Conservation (phyloP, 2,329 filamentous ascomycete genomes). For the Epichloe uncinata region DNA sequence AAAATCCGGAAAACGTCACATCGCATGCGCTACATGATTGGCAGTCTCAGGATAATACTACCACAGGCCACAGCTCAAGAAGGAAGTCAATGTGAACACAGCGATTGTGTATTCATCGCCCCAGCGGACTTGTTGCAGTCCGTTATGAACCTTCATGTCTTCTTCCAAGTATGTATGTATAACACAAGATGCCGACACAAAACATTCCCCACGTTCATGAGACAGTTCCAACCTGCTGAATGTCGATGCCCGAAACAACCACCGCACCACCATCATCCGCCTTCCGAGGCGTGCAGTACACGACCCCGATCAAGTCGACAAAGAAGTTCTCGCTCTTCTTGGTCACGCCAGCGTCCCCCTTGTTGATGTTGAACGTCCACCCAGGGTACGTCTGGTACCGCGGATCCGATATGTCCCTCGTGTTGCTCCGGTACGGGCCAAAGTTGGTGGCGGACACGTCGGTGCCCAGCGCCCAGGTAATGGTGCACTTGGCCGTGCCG, state of each 20-base stretch:
- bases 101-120: too few relatives aligned
- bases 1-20: too few relatives aligned
- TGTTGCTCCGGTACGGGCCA: neutral
- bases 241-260: neutral
- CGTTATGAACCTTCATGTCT: too few relatives aligned
- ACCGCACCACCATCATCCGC: neutral
- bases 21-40: too few relatives aligned
- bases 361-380: neutral
- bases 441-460: neutral
- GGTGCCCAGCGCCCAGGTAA: neutral
- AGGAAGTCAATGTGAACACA: too few relatives aligned
- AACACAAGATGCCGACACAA: too few relatives aligned
- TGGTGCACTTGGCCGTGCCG: neutral
- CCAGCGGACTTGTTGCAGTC: too few relatives aligned
- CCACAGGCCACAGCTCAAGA: too few relatives aligned
- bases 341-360: neutral
- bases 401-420: neutral
- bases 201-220: neutral
- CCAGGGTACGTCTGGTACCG: neutral
- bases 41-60: too few relatives aligned
- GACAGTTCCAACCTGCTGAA: neutral
- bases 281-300: neutral
- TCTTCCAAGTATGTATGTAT: too few relatives aligned
- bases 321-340: neutral
- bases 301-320: neutral